phyloP scores from a whole-genome alignment of 306 rosid genomes.

The Cucumis cinereus region DNA sequence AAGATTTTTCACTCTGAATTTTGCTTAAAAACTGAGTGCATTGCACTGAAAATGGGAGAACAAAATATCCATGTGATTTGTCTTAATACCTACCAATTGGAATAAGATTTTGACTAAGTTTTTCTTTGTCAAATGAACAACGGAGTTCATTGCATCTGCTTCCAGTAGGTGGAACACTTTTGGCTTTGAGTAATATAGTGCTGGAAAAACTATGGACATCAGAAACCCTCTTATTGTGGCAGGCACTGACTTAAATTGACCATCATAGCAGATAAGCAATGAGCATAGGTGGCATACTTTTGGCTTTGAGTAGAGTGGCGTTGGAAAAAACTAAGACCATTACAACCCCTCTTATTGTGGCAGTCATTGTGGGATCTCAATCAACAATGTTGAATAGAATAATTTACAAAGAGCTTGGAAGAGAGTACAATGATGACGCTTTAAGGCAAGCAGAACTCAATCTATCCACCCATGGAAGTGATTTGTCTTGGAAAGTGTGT shows the following conservation, averaged over 20 bases:
- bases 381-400: too few relatives aligned
- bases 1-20: not conserved
- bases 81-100: not conserved
- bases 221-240: not conserved
- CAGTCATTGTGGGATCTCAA: too few relatives aligned
- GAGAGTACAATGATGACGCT: too few relatives aligned
- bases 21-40: not conserved
- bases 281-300: too few relatives aligned
- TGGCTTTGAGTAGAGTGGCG: too few relatives aligned
- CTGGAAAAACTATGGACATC: not conserved
- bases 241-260: not conserved
- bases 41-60: not conserved
- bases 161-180: not conserved
- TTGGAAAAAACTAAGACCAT: too few relatives aligned
- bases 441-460: too few relatives aligned
- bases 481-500: too few relatives aligned
- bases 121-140: not conserved
- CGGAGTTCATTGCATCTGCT: not conserved
- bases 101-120: not conserved
- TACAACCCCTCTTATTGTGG: too few relatives aligned
- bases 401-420: too few relatives aligned
- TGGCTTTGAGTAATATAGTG: not conserved
- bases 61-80: not conserved
- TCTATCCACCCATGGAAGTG: too few relatives aligned
- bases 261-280: not conserved